Evolutionary conservation across 2,329 filamentous ascomycete genomes (phyloP), one percentile per base, ranked within the genome.

Genomic region (Beauveria varroae): DNA sequence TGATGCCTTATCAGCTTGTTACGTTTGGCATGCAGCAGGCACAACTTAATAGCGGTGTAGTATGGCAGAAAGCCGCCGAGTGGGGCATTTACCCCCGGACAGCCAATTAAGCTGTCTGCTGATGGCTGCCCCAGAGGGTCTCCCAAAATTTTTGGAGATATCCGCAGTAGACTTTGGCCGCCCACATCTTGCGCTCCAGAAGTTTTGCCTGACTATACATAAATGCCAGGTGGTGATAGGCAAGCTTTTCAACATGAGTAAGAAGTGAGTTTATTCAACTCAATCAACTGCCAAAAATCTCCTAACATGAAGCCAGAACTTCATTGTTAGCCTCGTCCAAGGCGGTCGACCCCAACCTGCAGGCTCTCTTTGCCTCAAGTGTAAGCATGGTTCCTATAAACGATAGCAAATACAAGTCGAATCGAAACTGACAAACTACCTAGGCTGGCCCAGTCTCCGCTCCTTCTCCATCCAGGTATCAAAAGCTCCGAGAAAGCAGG

Each of bases 281-380:
- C 5, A 9, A 44, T 40, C 9, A 9, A 4, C n/a, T 2, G 18
- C 1, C 8, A 14, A 30, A 24, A 55, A 9, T 16, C 2, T 5
- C 24, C 52, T 65, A 58, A 65, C 66, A 67, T 53, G 4, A 69
- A 54, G 58, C 34, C 50, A 74, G 73, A 69, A 67, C 70, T 51
- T 67, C 68, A 61, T 67, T 84, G 63, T 66, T 72, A 57, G 78
- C 77, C 64, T 74, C 79, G 41, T 74, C 77, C 61, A 83, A 83
- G 72, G 79, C 80, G 63, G 78, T 91, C 63, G 88, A 92, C 77
- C 87, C 88, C 71, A 76, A 80, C 61, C 78, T 92, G 66, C 81
- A 86, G 68, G 86, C 87, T 64, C 80, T 92, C 44, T 92, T 92
- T 75, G 81, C 86, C 62, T 78, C 81, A 62, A 91, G 89, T 78